Evolutionary conservation across 139 green algal genomes (phyloP).

Genomic region (Closterium sp.): DNA sequence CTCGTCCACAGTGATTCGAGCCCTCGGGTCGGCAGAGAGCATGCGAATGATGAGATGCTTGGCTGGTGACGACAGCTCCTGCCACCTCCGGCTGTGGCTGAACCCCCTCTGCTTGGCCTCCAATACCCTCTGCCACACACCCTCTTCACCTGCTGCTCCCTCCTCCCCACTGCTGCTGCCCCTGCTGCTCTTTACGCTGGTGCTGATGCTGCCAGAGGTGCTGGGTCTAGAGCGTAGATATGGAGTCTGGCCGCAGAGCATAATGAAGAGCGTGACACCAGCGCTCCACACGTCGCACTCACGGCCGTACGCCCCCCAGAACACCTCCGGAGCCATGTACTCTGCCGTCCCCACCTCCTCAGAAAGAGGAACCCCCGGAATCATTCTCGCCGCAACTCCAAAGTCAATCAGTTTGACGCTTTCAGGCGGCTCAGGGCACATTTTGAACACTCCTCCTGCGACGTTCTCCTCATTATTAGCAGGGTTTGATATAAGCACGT

Average conservation of each 20-base stretch:
- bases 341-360: neutral
- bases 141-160: neutral
- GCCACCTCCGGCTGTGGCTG: neutral
- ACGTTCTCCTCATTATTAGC: neutral
- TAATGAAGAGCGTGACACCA: conserved; percentile 93
- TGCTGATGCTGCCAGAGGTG: neutral
- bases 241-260: neutral
- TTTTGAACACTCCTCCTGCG: neutral
- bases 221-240: neutral
- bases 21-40: neutral
- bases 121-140: neutral
- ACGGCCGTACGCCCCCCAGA: conserved; percentile 68
- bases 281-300: conserved; percentile 90
- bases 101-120: neutral
- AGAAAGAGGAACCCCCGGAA: neutral
- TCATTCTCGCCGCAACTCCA: neutral
- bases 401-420: neutral
- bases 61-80: neutral
- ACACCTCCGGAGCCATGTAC: conserved; percentile 1
- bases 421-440: neutral
- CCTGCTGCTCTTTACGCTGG: neutral
- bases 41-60: neutral
- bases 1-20: neutral
- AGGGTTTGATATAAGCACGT: neutral
- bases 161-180: neutral